These are phyloP conservation scores for Pneumocystis murina DNA, from an alignment of 1,139 yeast genomes.

Conservation along the genomic window DNA sequence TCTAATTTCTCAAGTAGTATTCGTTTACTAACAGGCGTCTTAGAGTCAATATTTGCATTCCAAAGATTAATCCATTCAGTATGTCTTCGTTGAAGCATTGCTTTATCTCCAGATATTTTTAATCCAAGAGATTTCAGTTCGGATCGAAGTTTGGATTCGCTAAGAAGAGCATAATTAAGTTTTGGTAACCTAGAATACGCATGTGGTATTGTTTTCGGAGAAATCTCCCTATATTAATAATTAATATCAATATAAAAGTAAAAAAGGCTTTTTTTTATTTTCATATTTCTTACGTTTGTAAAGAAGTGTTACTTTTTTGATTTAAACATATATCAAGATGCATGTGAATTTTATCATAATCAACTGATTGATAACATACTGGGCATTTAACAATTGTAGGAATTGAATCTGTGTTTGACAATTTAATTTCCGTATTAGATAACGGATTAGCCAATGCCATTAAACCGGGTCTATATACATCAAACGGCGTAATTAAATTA, in stretches of 20 bases:
- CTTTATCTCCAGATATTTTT: conserved; percentile 47
- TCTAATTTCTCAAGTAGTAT: conserved; percentile 41
- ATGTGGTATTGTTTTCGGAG: not conserved
- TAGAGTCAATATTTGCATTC: conserved; percentile 75
- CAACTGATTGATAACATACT: conserved; percentile 12
- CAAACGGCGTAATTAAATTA: not conserved
- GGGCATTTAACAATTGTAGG: conserved; percentile 12
- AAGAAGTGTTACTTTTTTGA: not conserved
- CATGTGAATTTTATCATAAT: conserved; percentile 11
- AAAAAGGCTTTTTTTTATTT: no score
- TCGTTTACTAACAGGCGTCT: conserved; percentile 44
- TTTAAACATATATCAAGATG: conserved; percentile 11
- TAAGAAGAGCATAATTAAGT: conserved; percentile 45
- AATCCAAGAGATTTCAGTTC: conserved; percentile 41
- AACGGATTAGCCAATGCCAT: not conserved
- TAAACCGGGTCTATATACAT: not conserved
- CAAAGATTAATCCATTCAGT: conserved; percentile 64
- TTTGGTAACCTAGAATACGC: conserved; percentile 32
- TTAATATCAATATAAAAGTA: not conserved
- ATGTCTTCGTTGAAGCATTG: conserved; percentile 53
- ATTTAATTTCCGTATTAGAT: not conserved
- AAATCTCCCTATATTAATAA: not conserved
- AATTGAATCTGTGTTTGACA: not conserved
- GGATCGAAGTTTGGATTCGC: conserved; percentile 47
- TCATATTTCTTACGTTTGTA: no score